Base-by-base conservation (phyloP, 345 rosid species). In the Citrus medica region DNA sequence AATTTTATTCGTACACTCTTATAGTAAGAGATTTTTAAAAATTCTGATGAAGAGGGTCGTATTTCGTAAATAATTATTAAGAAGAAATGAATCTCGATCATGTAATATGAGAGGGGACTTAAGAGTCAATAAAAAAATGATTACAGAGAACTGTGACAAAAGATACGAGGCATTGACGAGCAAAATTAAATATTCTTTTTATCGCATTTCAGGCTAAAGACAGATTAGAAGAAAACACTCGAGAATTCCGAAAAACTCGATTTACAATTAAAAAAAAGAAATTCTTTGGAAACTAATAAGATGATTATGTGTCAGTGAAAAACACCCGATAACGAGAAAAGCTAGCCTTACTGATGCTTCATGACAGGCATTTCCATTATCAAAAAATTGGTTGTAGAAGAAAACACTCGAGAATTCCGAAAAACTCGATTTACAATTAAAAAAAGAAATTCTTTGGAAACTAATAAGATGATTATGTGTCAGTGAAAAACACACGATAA, bases 41-140 rank as follows among this genome's bases (percentile, higher is more conserved):
- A 0, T 38, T 38, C 0, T 8, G 10, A 38, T 8, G 10, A 2
- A 9, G 46, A 0, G 46, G 3, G 46, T 40, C 13, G 13, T 40
- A 46, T 46, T 46, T 46, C 5, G 14, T 46, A 46, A 46, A 46
- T 32, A 33, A 53, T 19, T 42, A 14, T 27, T 21, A 27, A 74
- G 55, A 16, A 67, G 40, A 64, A 40, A 30, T 63, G n/a, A 30
- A 63, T 30, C 4, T 16, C 22, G 12, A 28, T 28, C 67, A 30
- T 30, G 37, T 9, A 67, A 65, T 42, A 25, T 32, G 66, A 8
- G 73, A 13, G 8, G 66, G 6, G 73, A 17, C 12, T 58, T 66
- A 19, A 4, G 22, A 37, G 88, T 86, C 86, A 79, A 86, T 62
- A 76, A 10, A 28, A 59, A 77, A 81, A 83, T 83, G 83, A 82